Evolutionary conservation across 2,329 filamentous ascomycete genomes (phyloP).

Genomic region (Claviceps monticola): DNA sequence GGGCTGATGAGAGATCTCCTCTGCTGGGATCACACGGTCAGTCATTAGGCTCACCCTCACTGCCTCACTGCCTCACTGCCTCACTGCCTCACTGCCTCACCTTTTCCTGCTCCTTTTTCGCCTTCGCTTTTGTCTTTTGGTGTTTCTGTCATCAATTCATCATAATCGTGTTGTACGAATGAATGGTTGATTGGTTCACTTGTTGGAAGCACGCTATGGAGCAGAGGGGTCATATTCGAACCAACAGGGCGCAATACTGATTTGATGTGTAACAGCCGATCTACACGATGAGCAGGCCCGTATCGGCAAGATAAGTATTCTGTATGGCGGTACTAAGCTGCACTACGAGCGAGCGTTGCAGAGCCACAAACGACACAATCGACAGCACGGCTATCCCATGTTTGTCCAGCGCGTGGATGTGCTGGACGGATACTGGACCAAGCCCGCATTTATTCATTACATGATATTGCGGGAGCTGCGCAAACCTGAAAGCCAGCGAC

Average conservation of each 20-base stretch:
- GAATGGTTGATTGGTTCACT: no score
- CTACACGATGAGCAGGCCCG: constrained; percentile 4
- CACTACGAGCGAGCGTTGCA: constrained; percentile 15
- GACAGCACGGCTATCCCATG: constrained; percentile 19
- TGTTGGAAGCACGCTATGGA: no score
- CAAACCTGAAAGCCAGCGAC: constrained; percentile 22
- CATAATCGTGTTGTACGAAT: no score
- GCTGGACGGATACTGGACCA: constrained; percentile 21
- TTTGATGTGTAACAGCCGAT: not conserved
- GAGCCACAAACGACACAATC: constrained; percentile 21
- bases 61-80: not conserved
- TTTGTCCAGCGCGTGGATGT: constrained; percentile 19
- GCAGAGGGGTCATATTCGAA: not conserved
- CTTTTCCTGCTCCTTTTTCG: not conserved
- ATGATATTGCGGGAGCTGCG: constrained; percentile 23
- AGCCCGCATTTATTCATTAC: constrained; percentile 24
- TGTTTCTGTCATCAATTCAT: not conserved
- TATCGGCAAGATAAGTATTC: constrained; percentile 4
- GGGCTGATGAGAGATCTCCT: not conserved
- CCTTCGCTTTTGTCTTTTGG: not conserved
- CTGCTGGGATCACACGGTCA: constrained; percentile 1
- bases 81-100: not conserved
- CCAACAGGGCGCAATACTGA: not conserved
- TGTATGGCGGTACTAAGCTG: constrained; percentile 1
- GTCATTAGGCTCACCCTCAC: not conserved